phyloP scores from a whole-genome alignment of 768 basidiomycete genomes.

The Jaapia argillacea region DNA sequence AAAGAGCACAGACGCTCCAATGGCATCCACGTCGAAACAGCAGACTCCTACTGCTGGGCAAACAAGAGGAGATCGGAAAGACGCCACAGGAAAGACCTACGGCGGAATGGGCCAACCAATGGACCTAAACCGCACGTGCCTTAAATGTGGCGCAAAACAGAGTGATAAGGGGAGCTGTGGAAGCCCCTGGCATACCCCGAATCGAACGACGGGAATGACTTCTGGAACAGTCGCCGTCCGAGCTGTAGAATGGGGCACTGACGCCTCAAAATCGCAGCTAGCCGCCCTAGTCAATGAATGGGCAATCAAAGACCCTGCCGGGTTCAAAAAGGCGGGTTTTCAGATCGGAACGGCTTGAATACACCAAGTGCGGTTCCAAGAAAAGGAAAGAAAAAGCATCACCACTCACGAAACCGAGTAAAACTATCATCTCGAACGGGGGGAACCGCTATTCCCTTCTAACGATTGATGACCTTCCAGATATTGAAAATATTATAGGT shows the following conservation, averaged over 20 bases:
- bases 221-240: neutral
- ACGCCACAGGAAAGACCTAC: constrained; percentile 5
- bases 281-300: constrained; percentile 1
- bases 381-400: too few relatives aligned
- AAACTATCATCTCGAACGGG: too few relatives aligned
- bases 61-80: neutral
- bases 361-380: constrained; percentile 2
- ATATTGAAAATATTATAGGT: neutral
- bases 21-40: neutral
- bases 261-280: neutral
- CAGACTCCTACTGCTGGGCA: neutral
- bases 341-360: constrained; percentile 2
- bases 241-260: neutral
- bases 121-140: constrained; percentile 7
- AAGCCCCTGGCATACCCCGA: constrained; percentile 3
- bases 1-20: neutral
- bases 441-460: too few relatives aligned
- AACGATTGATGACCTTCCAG: neutral
- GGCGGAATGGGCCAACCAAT: constrained; percentile 10
- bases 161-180: constrained; percentile 5
- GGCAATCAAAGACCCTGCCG: constrained; percentile 3
- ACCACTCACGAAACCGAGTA: too few relatives aligned
- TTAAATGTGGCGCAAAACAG: constrained; percentile 3
- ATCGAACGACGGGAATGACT: neutral
- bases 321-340: constrained; percentile 6